Evolutionary conservation across 306 rosid species (phyloP).

Genomic region (Betula pendula): DNA sequence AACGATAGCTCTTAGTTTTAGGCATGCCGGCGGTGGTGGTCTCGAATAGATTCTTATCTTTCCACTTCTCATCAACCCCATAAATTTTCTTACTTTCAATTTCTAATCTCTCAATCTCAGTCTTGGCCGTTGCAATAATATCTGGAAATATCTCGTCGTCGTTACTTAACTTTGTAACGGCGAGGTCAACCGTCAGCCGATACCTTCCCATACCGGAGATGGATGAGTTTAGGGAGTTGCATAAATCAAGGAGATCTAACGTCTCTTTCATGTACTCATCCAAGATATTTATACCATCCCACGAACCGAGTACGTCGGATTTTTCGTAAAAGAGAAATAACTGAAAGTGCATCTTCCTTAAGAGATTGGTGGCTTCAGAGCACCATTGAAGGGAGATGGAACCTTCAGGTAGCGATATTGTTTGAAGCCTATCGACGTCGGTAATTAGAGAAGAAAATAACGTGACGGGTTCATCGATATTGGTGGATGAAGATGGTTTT

Average conservation of each 20-base stretch:
- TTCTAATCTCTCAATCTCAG: slow-evolving; percentile 10
- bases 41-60: background rate
- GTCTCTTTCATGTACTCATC: slow-evolving; percentile 18
- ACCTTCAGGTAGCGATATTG: background rate
- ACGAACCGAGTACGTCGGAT: no score
- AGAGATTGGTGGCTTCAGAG: slow-evolving; percentile 12
- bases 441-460: background rate
- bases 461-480: background rate
- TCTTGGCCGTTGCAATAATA: background rate
- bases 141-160: background rate
- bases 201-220: background rate
- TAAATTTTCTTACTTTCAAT: background rate
- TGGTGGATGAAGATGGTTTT: background rate
- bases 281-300: background rate
- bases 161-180: background rate
- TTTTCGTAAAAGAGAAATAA: background rate
- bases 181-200: background rate
- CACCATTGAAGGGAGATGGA: slow-evolving; percentile 22
- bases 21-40: no score
- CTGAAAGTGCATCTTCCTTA: slow-evolving; percentile 12
- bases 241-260: slow-evolving; percentile 1
- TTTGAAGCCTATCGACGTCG: slow-evolving; percentile 2
- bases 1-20: background rate
- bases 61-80: slow-evolving; percentile 15
- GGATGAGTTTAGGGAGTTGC: slow-evolving; percentile 3